These are phyloP conservation scores for Periconia macrospinosa DNA, from an alignment of 2,329 filamentous ascomycete genomes.

Conservation along the genomic window DNA sequence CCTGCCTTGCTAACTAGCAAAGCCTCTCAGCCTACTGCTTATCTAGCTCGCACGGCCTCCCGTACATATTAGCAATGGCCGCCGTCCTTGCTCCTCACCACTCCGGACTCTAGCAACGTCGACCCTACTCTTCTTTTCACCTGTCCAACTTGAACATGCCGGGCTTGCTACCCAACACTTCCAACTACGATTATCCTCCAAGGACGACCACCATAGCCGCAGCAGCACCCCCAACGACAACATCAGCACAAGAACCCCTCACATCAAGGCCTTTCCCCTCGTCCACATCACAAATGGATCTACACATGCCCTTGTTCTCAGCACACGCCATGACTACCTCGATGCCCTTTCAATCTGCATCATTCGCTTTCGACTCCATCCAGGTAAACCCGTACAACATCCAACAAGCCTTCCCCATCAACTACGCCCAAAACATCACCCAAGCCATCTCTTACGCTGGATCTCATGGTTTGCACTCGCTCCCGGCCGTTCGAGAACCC, in stretches of 20 bases:
- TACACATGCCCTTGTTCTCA: conserved; percentile 40
- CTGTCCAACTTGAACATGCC: conserved; percentile 34
- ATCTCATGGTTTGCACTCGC: conserved; percentile 20
- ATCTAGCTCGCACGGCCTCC: conserved; percentile 13
- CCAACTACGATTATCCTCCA: conserved; percentile 27
- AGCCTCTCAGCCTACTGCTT: conserved; percentile 22
- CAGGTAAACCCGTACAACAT: conserved; percentile 41
- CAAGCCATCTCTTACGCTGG: conserved; percentile 32
- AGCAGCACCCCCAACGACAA: conserved; percentile 18
- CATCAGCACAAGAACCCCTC: not conserved
- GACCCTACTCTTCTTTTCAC: conserved; percentile 31
- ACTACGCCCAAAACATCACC: conserved; percentile 27
- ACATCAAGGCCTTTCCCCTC: conserved; percentile 33
- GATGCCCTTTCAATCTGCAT: conserved; percentile 39
- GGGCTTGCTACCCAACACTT: conserved; percentile 23
- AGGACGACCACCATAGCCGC: conserved; percentile 12
- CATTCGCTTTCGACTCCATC: conserved; percentile 38
- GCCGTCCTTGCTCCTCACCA: conserved; percentile 42
- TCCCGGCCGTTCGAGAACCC: conserved; percentile 32
- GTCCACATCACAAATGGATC: conserved; percentile 35
- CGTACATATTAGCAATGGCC: conserved; percentile 34
- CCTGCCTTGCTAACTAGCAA: conserved; percentile 17
- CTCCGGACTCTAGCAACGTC: conserved; percentile 37
- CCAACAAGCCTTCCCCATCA: conserved; percentile 34
- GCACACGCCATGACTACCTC: conserved; percentile 29